A percentile compares a stretch with the other conserved stretches of the same genome.
phyloP scores from a whole-genome alignment of 306 rosid genomes.

The Pterocarpus santalinus region DNA sequence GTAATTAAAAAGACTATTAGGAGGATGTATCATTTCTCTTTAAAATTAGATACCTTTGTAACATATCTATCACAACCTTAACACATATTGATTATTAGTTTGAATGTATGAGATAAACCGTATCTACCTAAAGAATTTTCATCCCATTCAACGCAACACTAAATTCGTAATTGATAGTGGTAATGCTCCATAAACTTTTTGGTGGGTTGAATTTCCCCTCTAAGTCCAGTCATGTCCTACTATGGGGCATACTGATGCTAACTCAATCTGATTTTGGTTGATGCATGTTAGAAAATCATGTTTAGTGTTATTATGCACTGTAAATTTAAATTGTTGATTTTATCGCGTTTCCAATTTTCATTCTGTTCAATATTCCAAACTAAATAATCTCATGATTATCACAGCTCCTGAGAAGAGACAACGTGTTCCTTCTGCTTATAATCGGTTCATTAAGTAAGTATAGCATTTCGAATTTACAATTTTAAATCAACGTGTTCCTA shows the following conservation, averaged over 20 bases:
- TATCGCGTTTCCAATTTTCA: neutral
- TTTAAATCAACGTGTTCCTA: neutral
- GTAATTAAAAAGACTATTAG: no score
- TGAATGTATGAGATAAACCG: neutral
- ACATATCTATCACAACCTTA: neutral
- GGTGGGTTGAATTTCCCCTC: conserved; percentile 22
- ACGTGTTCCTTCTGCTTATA: conserved; percentile 97
- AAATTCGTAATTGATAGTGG: conserved; percentile 28
- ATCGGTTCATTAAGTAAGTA: conserved; percentile 94
- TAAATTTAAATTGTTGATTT: conserved; percentile 24
- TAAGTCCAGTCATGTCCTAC: neutral
- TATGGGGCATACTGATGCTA: conserved; percentile 22
- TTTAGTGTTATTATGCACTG: neutral
- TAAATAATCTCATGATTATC: conserved; percentile 25
- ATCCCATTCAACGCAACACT: conserved; percentile 20
- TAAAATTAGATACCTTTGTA: neutral
- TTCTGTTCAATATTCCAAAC: conserved; percentile 1
- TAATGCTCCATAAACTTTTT: conserved; percentile 22
- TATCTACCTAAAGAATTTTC: neutral
- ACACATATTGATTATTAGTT: neutral
- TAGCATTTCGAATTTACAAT: neutral
- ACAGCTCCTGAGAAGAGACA: conserved; percentile 99
- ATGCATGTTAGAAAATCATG: conserved; percentile 14
- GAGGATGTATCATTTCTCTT: neutral
- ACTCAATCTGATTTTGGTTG: conserved; percentile 14